A percentile compares a stretch with the other conserved stretches of the same genome.
Conservation (phyloP, 768 basidiomycete genomes). For the Xerocomus brunneocitrinus region DNA sequence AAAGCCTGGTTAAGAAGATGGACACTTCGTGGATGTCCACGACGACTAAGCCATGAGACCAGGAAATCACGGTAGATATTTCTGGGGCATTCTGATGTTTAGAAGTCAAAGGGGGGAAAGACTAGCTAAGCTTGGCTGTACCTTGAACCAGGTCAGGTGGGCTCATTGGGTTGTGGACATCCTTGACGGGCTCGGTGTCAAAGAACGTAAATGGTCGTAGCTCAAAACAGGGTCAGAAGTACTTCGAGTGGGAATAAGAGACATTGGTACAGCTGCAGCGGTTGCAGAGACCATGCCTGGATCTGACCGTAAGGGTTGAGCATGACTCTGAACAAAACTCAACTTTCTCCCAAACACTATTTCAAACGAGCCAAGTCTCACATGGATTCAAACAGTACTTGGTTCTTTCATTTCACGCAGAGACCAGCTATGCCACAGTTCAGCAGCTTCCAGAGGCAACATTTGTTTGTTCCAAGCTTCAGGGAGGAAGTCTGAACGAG, state of each 20-base stretch:
- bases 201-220: slow-evolving; percentile 93
- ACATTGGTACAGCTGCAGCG: slow-evolving; percentile 15
- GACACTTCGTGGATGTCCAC: slow-evolving; percentile 81
- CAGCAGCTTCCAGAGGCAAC: no score
- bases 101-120: slow-evolving; percentile 1
- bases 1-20: slow-evolving; percentile 75
- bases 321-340: no score
- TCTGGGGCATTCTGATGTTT: slow-evolving; percentile 53
- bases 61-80: slow-evolving; percentile 64
- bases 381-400: no score
- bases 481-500: no score
- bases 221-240: slow-evolving; percentile 35
- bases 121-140: slow-evolving; percentile 23
- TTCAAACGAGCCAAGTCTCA: no score
- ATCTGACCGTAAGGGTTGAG: background rate
- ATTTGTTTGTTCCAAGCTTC: no score
- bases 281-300: slow-evolving; percentile 14
- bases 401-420: no score
- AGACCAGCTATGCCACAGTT: no score
- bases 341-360: no score
- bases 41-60: slow-evolving; percentile 63
- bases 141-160: slow-evolving; percentile 79
- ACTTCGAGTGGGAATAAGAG: background rate
- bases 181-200: slow-evolving; percentile 70
- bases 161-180: slow-evolving; percentile 68